Evolutionary conservation across 2,329 filamentous ascomycete genomes (phyloP).

Genomic region (Trichoderma hamatum): DNA sequence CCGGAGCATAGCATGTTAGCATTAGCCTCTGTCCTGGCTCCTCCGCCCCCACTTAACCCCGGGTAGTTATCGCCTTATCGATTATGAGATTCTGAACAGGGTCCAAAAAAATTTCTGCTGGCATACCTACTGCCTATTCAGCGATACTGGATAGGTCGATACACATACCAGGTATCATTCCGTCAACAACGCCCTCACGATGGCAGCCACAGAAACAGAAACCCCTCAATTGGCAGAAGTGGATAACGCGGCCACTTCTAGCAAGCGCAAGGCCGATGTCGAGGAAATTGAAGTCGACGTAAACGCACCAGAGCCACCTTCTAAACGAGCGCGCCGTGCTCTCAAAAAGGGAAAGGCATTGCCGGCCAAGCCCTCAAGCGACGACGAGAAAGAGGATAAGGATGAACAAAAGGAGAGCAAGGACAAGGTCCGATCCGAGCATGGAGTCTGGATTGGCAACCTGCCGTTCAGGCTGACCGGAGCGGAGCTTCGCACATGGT

Average conservation of each 20-base stretch:
- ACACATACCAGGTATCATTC: neutral
- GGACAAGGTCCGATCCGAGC: slow-evolving; percentile 67
- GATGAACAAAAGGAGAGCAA: slow-evolving; percentile 46
- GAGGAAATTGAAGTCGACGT: slow-evolving; percentile 89
- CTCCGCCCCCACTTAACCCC: slow-evolving; percentile 3
- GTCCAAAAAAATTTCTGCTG: slow-evolving; percentile 25
- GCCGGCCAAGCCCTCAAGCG: slow-evolving; percentile 46
- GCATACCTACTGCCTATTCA: neutral
- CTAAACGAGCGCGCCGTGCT: slow-evolving; percentile 87
- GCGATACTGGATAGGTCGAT: neutral
- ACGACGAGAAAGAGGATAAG: slow-evolving; percentile 42
- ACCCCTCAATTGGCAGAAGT: slow-evolving; percentile 13
- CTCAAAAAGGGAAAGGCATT: slow-evolving; percentile 79
- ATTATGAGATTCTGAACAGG: neutral
- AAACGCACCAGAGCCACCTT: slow-evolving; percentile 85
- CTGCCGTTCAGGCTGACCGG: slow-evolving; percentile 81
- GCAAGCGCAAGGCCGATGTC: slow-evolving; percentile 70
- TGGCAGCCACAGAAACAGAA: slow-evolving; percentile 28
- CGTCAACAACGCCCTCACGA: neutral
- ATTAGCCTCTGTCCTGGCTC: neutral
- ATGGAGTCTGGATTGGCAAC: slow-evolving; percentile 96
- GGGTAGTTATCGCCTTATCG: slow-evolving; percentile 28
- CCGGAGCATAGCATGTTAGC: neutral
- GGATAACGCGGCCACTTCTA: slow-evolving; percentile 31
- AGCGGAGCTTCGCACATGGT: slow-evolving; percentile 74